Base-by-base conservation (phyloP, 257 asterid genomes). In the Nicotiana obtusifolia region DNA sequence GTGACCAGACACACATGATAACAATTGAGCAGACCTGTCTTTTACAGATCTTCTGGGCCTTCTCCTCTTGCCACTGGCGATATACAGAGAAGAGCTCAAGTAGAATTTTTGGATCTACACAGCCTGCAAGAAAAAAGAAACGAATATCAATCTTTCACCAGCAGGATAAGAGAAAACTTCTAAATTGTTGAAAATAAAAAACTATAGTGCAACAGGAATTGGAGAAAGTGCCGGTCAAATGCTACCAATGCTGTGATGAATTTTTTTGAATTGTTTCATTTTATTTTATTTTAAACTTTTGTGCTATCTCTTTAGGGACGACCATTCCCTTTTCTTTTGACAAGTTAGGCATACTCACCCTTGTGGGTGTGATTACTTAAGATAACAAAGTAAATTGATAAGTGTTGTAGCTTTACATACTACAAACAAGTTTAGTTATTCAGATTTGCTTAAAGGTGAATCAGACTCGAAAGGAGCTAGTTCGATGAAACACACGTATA, bases 11-110 rank as follows among this genome's bases (percentile, higher is more conserved):
- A 41, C 71, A 56, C 76, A 76, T 14, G 69, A 57, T 11, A 75
- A 76, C 78, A 35, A 56, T 33, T 81, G 77, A 78, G 52, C 85
- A 49, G 68, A 94, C 99, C 98, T 94, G 98, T 88, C 93, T 91
- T 84, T 84, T 88, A 80, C 82, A 86, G 80, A 94, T 92, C 54
- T 73, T 90, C 85, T 87, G 89, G 26, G 93, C 89, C 82, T 89
- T 90, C 85, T 87, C 87, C 87, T 93, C 98, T 86, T 93, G 95
- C 99, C 97, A 94, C 61, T 92, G 90, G 37, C 93, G 97, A 83
- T 91, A 94, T 82, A 90, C 80, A 19, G 95, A 87, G 87, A 96
- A 93, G 85, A 96, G 96, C 89, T 96, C 98, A 84, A 93, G 90
- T 81, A 96, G 90, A 71, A 94, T 92, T 86, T 91, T 92, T 83